Conservation (phyloP, 1,139 yeast species). For the Diutina ranongensis region DNA sequence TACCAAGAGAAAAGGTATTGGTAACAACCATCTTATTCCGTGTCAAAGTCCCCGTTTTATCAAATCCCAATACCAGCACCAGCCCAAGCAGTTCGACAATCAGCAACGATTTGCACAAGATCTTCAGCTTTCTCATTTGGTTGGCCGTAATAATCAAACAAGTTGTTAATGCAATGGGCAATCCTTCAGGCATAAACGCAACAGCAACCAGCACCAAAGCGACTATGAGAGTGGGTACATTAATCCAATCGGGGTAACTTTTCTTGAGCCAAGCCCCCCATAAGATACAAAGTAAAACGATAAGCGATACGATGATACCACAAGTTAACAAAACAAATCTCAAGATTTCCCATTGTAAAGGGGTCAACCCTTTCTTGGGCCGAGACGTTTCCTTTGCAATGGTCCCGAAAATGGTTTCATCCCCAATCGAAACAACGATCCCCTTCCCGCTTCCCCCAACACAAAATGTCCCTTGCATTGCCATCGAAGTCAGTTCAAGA, state of each 20-base stretch:
- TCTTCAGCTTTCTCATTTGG: slow-evolving; percentile 19
- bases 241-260: slow-evolving; percentile 22
- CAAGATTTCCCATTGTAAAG: slow-evolving; percentile 21
- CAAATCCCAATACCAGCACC: slow-evolving; percentile 23
- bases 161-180: slow-evolving; percentile 25
- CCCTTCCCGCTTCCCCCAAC: slow-evolving; percentile 22
- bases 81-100: slow-evolving; percentile 26
- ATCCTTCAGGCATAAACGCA: slow-evolving; percentile 26
- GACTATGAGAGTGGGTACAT: slow-evolving; percentile 21
- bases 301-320: slow-evolving; percentile 15
- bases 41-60: slow-evolving; percentile 27
- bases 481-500: slow-evolving; percentile 30
- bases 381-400: slow-evolving; percentile 22
- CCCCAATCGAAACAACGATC: slow-evolving; percentile 22
- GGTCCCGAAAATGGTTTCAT: slow-evolving; percentile 21
- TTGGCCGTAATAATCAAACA: slow-evolving; percentile 22
- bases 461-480: slow-evolving; percentile 35
- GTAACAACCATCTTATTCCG: slow-evolving; percentile 23
- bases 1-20: slow-evolving; percentile 15
- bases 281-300: slow-evolving; percentile 18
- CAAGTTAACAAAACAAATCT: slow-evolving; percentile 18
- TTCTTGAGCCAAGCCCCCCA: slow-evolving; percentile 36
- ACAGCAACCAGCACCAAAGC: slow-evolving; percentile 23
- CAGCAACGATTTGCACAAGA: slow-evolving; percentile 21
- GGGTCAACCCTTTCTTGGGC: slow-evolving; percentile 20